Base-by-base conservation (phyloP, 106 monocot genomes). In the Dendrobium chrysotoxum region DNA sequence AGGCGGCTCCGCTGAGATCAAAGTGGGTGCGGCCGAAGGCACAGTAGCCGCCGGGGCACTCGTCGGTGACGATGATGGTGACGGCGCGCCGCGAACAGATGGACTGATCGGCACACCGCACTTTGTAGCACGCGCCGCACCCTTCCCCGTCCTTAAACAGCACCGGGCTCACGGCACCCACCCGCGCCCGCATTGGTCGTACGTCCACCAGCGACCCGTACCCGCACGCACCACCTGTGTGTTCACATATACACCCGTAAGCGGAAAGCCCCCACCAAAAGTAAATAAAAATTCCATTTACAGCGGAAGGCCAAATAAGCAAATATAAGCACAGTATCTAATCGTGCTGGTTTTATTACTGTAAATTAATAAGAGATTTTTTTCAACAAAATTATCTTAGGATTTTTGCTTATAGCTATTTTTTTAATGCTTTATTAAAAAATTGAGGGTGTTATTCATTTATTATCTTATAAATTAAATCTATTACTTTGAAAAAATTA, bases 71-170 rank as follows among this genome's bases (percentile, higher is more conserved):
- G 82, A 96, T 92, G 68, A 93, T 72, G 30, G 96, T 96, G 74
- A 93, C 96, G 16, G 96, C 85, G 21, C 96, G 86, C 53, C 92
- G 84, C 4, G 93, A 94, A 75, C 96, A 96, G 72, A 93, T 74
- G 41, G 42, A 9, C 5, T 13, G 83, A 83, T 94, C 94, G 23
- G 82, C 65, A 82, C 96, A 96, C 79, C 79, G 90, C 8, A 96
- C 96, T 75, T 94, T 96, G 86, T 94, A 96, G 89, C 96, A 96
- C 39, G 93, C 93, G 47, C 96, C 96, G 81, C 96, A 96, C 35
- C 96, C 96, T 68, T 92, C 92, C 21, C 96, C 96, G 78, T 54
- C 83, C 73, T 85, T 87, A 82, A 96, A 96, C 88, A 96, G 86
- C 70, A 96, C 82, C 40, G 93, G 93, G 80, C 93, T 96, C 87